Base-by-base conservation (phyloP, 2,329 filamentous ascomycete genomes). In the Fusarium buxicola region DNA sequence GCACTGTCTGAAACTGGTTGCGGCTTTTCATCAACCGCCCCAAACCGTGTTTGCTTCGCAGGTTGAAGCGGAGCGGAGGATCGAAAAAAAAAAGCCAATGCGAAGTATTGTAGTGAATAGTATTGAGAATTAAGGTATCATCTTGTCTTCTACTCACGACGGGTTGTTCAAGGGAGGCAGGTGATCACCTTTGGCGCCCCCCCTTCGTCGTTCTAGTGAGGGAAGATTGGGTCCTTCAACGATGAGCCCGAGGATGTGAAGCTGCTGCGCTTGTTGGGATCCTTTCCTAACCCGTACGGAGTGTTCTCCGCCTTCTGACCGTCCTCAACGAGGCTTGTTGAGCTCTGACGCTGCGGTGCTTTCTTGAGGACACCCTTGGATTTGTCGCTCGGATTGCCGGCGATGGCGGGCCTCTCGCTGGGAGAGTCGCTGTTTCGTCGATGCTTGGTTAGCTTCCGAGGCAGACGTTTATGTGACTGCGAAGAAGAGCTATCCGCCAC, bases 371-470 rank as follows among this genome's bases (percentile, higher is more conserved):
- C 68, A 3, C 69, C 67, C 51, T 74, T 76, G 1, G 58, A 27
- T 43, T 58, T 64, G 9, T 71, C 65, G 28, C 48, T 57, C n/a
- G 57, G 35, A 25, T 55, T 25, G 32, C 49, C 35, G 15, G 46
- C 27, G 15, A 66, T 35, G 10, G 46, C 49, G 15, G 65, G 43
- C 51, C 71, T 76, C 47, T 79, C 77, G 16, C 65, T 50, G 27
- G 63, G 69, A 10, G 64, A 66, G 28, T 79, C 78, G 65, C 73
- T 78, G 56, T 67, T 77, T 24, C 71, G 74, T 24, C 78, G 75
- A 47, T 62, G 73, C 69, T 82, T 82, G 16, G 73, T 77, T 30
- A 82, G 70, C 63, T 81, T 81, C 47, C 75, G 76, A 31, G 74
- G 76, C 41, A 73, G 72, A n/a, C 76, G 72, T 58, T 76, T 80